Percentiles rank a stretch among this genome's conserved stretches.
These are phyloP conservation scores for Avena eriantha DNA, from an alignment of 176 grass and related monocot species.

Conservation along the genomic window DNA sequence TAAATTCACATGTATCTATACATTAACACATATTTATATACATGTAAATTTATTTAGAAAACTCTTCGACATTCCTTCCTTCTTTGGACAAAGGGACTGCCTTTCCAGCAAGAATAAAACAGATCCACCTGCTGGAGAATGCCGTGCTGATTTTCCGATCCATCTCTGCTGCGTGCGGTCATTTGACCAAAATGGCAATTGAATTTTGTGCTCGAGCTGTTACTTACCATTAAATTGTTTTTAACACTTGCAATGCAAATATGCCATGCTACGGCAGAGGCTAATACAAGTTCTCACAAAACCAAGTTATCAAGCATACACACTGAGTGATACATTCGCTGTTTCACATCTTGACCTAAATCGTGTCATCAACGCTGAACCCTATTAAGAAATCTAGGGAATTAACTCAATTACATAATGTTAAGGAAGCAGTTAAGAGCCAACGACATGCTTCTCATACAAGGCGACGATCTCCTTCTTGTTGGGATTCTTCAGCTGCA, in stretches of 20 bases:
- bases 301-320: slow-evolving; percentile 18
- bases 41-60: no score
- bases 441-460: slow-evolving; percentile 85
- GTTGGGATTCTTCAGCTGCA: slow-evolving; percentile 88
- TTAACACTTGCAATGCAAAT: neutral
- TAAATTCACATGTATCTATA: no score
- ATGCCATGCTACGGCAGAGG: neutral
- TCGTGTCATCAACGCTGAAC: neutral
- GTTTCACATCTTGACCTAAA: slow-evolving; percentile 24
- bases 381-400: slow-evolving; percentile 13
- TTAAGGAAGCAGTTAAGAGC: slow-evolving; percentile 36
- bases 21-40: no score
- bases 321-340: slow-evolving; percentile 9
- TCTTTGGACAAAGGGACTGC: no score
- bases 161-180: neutral
- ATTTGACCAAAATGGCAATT: neutral
- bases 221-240: neutral
- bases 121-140: neutral
- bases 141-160: neutral
- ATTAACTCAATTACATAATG: neutral
- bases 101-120: neutral
- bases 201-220: neutral
- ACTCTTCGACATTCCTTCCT: no score
- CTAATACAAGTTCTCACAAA: neutral
- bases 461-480: slow-evolving; percentile 94